Base-by-base conservation (phyloP, 805 yeast genomes). In the Debaryomyces prosopidis region DNA sequence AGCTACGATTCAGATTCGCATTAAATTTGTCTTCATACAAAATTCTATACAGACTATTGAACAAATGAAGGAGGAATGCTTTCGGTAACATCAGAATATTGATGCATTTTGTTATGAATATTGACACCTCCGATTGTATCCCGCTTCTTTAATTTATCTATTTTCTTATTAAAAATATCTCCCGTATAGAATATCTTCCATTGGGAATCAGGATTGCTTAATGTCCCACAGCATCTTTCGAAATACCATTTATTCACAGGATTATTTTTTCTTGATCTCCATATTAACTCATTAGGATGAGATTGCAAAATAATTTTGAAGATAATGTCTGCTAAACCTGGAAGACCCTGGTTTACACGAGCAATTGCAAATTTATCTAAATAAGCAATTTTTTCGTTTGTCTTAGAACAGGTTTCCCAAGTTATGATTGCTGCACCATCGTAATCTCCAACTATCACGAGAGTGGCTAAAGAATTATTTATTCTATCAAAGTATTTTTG, bases 201-300 rank as follows among this genome's bases (percentile, higher is more conserved):
- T 26, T 59, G 63, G 5, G 75, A 66, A 4, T 57, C 65, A 0
- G 63, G 58, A 8, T 52, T 47, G 27, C 68, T 63, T 35, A 82
- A 59, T 20, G 85, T 83, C 1, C 96, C 96, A 14, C 75, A 69
- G 34, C 96, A 85, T 50, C 99, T 74, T 59, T 94, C 97, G 65
- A 92, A 94, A 61, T 92, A 92, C 99, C 99, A 94, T 59, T 90
- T 90, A 69, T 94, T 94, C 6, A 94, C 97, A 0, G 97, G 96
- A 63, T 94, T 94, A 44, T 69, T 79, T 46, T 77, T 78, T 38
- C 96, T 72, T 1, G 98, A 92, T 57, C 99, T 79, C 99, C 99
- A 94, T 1, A 94, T 68, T 10, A 90, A 63, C 59, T 89, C 94
- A 12, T 76, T 66, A 0, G 89, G 87, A 59, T 84, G 91, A 31